phyloP scores from a whole-genome alignment of 2,329 filamentous ascomycete species.

The Mollisiaceae sp. region DNA sequence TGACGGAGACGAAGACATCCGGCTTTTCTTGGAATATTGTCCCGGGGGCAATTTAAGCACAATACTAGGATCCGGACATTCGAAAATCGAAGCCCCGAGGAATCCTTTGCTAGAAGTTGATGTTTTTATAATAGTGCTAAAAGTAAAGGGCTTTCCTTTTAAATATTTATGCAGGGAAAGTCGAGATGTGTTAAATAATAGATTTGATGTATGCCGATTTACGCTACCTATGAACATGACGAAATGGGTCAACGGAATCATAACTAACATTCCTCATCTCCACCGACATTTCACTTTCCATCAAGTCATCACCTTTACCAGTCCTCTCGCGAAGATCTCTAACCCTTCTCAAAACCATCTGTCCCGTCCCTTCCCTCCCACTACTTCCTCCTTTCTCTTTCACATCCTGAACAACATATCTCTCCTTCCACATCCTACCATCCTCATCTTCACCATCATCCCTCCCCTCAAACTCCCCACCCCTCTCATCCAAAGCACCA shows the following conservation, averaged over 20 bases:
- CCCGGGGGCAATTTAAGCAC: conserved; percentile 1
- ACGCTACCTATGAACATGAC: too few species aligned
- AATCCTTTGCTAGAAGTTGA: conserved; percentile 11
- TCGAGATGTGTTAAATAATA: too few species aligned
- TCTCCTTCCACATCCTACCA: conserved; percentile 15
- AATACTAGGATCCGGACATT: background rate
- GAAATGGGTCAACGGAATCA: background rate
- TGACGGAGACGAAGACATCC: background rate
- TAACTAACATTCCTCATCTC: background rate
- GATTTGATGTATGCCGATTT: too few species aligned
- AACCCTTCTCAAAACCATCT: conserved; percentile 4
- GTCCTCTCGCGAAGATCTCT: background rate
- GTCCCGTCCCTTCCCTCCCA: background rate
- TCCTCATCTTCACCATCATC: background rate
- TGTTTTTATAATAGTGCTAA: too few species aligned
- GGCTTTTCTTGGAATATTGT: conserved; percentile 16
- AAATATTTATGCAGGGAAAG: too few species aligned
- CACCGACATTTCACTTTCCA: background rate
- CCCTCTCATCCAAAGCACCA: background rate
- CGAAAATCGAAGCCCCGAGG: background rate
- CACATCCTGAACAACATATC: conserved; percentile 11
- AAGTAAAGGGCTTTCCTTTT: too few species aligned
- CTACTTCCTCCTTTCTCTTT: background rate
- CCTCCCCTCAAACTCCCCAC: too few species aligned
- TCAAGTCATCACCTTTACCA: background rate